Base-by-base conservation (phyloP, 2,329 filamentous ascomycete genomes). In the Neonectria ditissima region DNA sequence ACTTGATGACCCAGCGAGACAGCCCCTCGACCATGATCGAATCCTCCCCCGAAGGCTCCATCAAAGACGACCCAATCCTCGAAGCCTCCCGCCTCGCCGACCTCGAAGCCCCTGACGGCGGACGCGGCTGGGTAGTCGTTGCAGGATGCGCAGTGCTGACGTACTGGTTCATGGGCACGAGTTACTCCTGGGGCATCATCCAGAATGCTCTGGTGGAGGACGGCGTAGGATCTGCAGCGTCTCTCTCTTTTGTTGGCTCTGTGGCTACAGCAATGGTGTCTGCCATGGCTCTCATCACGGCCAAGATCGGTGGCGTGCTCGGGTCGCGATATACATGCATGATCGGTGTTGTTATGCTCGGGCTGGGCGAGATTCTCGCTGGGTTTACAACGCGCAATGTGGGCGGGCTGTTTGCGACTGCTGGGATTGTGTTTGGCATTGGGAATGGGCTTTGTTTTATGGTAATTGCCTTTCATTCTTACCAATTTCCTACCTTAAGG, bases 211-310 rank as follows among this genome's bases (percentile, higher is more conserved):
- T 89, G 0, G 80, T 87, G 3, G 74, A 82, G 37, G 75, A 81
- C 14, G 75, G 77, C 0, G 74, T 86, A 1, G 79, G 79, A 1
- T 79, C 80, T 0, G 77, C 84, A 0, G 82, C 82, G 0, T 86
- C 83, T 0, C 76, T 89, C n/a, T 81, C 84, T 1, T 89, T 87
- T 63, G 83, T 89, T 7, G 86, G 86, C 1, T 84, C 82, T 2
- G 53, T 55, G 5, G 2, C 68, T 87, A 14, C 78, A 79, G 5
- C 75, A 9, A 43, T 55, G 53, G 28, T 45, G 4, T 55, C 82
- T 3, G 80, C 82, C 0, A 80, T 81, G 59, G 50, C 55, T 20
- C 41, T 61, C n/a, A 81, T 84, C 43, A 81, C 82, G 0, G 86
- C 82, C 0, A 76, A 88, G 3, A 67, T 83, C 10, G 83, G 82